phyloP scores from a whole-genome alignment of 2,329 filamentous ascomycete genomes.

The Colletotrichum echinochloae region DNA sequence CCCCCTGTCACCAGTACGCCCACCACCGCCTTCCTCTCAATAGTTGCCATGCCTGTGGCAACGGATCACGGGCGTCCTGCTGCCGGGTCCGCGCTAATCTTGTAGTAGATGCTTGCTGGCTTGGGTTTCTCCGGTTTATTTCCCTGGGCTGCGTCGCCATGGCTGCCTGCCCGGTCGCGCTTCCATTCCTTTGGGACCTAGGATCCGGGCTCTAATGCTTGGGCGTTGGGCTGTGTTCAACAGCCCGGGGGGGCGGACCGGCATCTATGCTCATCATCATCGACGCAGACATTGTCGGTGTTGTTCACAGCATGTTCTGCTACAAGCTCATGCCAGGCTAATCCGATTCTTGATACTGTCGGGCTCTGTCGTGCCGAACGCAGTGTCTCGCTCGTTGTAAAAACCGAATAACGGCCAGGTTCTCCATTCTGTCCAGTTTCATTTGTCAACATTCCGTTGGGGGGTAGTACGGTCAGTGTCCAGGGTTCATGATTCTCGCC shows the following conservation, averaged over 20 bases:
- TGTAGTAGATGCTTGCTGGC: constrained; percentile 2
- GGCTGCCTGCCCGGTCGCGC: constrained; percentile 17
- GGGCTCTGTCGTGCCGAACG: not conserved
- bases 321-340: not conserved
- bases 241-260: not conserved
- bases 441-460: not conserved
- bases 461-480: not conserved
- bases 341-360: not conserved
- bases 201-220: constrained; percentile 2
- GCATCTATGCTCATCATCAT: not conserved
- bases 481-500: not conserved
- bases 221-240: not conserved
- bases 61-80: constrained; percentile 3
- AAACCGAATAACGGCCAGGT: not conserved
- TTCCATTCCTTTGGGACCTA: constrained; percentile 28
- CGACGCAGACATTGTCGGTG: not conserved
- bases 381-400: not conserved
- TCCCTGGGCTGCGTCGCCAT: constrained; percentile 3
- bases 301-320: not conserved
- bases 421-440: no score
- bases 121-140: not conserved
- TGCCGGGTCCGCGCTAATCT: constrained; percentile 15
- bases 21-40: constrained; percentile 12
- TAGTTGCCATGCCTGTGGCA: constrained; percentile 11
- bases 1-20: not conserved